These are phyloP conservation scores for Abortiporus biennis DNA, from an alignment of 1,284 basidiomycete genomes.

Conservation along the genomic window DNA sequence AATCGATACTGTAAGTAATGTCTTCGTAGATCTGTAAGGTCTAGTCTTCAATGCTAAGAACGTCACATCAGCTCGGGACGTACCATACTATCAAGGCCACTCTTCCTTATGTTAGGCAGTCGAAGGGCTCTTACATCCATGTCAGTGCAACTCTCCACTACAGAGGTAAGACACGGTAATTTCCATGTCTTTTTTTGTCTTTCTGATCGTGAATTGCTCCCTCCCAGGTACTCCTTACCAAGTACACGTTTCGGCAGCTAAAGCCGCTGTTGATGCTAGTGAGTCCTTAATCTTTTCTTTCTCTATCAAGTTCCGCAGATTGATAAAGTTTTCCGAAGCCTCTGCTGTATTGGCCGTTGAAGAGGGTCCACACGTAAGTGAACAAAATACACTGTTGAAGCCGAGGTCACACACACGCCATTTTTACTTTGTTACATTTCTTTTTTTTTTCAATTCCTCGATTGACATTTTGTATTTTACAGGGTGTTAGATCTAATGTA, in stretches of 20 bases:
- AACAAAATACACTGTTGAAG: neutral
- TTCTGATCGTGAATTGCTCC: constrained; percentile 1
- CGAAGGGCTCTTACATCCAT: constrained; percentile 84
- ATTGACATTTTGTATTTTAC: neutral
- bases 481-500: constrained; percentile 90
- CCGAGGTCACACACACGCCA: neutral
- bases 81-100: constrained; percentile 96
- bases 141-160: constrained; percentile 92
- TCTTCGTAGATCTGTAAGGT: neutral
- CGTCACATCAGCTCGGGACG: constrained; percentile 66
- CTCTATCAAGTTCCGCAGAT: constrained; percentile 1
- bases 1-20: constrained; percentile 75
- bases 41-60: constrained; percentile 5
- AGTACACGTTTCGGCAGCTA: constrained; percentile 91
- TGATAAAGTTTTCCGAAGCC: constrained; percentile 12
- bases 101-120: constrained; percentile 60
- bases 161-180: constrained; percentile 59
- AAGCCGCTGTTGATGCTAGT: constrained; percentile 86
- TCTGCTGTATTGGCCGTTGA: constrained; percentile 79
- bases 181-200: neutral
- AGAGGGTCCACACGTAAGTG: constrained; percentile 71
- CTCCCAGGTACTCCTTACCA: constrained; percentile 77
- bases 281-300: constrained; percentile 10
- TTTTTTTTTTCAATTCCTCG: neutral
- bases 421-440: neutral